These are phyloP conservation scores for Aspergillus hiratsukae DNA, from an alignment of 2,329 filamentous ascomycete genomes.

Conservation along the genomic window DNA sequence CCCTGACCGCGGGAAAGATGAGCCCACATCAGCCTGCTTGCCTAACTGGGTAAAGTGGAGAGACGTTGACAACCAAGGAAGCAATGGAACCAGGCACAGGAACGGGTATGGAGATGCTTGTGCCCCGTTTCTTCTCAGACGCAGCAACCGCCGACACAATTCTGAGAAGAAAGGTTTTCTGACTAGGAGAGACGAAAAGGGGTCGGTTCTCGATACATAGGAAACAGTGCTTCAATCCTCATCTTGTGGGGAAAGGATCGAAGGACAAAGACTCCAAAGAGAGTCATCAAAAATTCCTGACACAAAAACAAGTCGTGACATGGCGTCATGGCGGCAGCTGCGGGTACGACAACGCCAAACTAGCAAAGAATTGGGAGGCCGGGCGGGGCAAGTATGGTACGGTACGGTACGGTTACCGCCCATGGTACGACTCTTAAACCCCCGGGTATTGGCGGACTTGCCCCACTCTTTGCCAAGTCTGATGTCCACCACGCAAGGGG, in stretches of 20 bases:
- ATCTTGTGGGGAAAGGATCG: neutral
- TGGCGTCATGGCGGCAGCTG: slow-evolving; percentile 17
- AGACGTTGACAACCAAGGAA: neutral
- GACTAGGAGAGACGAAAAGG: neutral
- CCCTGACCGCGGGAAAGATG: neutral
- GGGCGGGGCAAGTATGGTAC: slow-evolving; percentile 6
- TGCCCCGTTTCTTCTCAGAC: neutral
- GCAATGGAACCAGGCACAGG: neutral
- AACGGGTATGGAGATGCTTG: neutral
- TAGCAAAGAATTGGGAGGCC: slow-evolving; percentile 1
- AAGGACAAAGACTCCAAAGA: slow-evolving; percentile 2
- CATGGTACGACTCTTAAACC: neutral
- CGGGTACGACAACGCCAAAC: slow-evolving; percentile 1
- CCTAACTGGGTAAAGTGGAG: neutral
- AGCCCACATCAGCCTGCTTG: neutral
- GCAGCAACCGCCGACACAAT: neutral
- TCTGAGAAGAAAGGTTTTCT: too few species aligned
- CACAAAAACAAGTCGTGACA: slow-evolving; percentile 4
- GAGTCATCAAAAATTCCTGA: slow-evolving; percentile 2
- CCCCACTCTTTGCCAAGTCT: neutral
- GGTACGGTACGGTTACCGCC: slow-evolving; percentile 6
- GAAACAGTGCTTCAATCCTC: neutral
- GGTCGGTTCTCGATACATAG: neutral
- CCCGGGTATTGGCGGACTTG: neutral
- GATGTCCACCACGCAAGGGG: neutral